Evolutionary conservation across 2,329 filamentous ascomycete species (phyloP).

Genomic region (Ascosphaera apis): DNA sequence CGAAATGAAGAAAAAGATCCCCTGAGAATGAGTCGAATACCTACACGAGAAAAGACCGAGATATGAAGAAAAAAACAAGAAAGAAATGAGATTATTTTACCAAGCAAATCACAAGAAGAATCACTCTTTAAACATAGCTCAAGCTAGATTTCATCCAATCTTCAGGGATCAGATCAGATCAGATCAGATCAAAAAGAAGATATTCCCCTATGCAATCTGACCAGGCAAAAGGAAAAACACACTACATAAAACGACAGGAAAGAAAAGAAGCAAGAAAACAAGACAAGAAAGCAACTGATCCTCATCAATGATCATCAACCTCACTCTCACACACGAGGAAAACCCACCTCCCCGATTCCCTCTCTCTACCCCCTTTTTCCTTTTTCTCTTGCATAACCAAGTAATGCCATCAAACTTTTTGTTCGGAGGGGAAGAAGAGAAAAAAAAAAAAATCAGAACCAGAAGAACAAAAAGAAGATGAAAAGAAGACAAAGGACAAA

Average conservation of each 20-base stretch:
- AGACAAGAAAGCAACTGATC: not conserved
- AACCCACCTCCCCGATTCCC: not conserved
- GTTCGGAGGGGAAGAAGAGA: not conserved
- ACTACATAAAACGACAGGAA: not conserved
- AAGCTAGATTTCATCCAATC: too few species aligned
- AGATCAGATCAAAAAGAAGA: too few species aligned
- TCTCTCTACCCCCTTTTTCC: not conserved
- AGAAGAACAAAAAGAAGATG: slow-evolving; percentile 1
- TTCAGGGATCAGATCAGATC: too few species aligned
- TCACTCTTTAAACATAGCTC: too few species aligned
- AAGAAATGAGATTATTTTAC: slow-evolving; percentile 1
- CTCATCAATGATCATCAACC: too few species aligned
- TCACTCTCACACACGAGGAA: too few species aligned
- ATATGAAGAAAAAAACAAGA: slow-evolving; percentile 1
- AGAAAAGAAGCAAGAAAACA: slow-evolving; percentile 1
- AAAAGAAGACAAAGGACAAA: slow-evolving; percentile 3
- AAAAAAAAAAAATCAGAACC: not conserved
- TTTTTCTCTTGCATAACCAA: too few species aligned
- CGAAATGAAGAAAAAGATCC: not conserved
- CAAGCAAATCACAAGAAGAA: not conserved
- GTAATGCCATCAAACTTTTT: too few species aligned
- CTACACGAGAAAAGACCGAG: not conserved
- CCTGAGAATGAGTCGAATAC: not conserved
- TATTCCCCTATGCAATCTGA: too few species aligned
- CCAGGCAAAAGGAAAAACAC: not conserved